Conservation (phyloP, 225 moss, liverwort and hornwort genomes). For the Straminergon stramineum region DNA sequence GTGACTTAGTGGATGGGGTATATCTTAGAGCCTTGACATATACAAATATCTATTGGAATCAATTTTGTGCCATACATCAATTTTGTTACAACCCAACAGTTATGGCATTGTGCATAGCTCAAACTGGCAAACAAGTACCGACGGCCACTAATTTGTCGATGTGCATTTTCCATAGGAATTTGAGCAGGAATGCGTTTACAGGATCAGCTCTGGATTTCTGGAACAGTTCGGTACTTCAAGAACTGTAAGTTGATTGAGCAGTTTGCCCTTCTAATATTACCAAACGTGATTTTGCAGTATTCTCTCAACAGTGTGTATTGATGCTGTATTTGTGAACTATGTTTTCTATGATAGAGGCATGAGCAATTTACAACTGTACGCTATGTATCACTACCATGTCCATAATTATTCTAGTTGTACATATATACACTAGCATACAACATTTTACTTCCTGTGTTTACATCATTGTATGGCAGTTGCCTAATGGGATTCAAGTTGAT, state of each 20-base stretch:
- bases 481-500: neutral
- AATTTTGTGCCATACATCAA: neutral
- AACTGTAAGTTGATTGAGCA: neutral
- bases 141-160: neutral
- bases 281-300: neutral
- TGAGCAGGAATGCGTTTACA: conserved; percentile 1
- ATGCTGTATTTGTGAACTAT: neutral
- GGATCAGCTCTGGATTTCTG: neutral
- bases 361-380: neutral
- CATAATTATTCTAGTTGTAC: neutral
- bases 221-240: neutral
- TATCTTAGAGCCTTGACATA: neutral
- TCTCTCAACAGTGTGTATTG: neutral
- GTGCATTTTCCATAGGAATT: neutral
- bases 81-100: neutral
- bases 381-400: neutral
- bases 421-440: neutral
- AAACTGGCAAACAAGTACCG: neutral
- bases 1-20: neutral
- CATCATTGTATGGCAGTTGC: neutral
- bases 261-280: neutral
- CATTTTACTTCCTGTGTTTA: no score
- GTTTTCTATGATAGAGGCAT: neutral
- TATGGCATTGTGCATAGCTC: neutral
- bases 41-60: neutral